Base-by-base conservation (phyloP, 2,329 filamentous ascomycete species). In the Penicillium glabrum region DNA sequence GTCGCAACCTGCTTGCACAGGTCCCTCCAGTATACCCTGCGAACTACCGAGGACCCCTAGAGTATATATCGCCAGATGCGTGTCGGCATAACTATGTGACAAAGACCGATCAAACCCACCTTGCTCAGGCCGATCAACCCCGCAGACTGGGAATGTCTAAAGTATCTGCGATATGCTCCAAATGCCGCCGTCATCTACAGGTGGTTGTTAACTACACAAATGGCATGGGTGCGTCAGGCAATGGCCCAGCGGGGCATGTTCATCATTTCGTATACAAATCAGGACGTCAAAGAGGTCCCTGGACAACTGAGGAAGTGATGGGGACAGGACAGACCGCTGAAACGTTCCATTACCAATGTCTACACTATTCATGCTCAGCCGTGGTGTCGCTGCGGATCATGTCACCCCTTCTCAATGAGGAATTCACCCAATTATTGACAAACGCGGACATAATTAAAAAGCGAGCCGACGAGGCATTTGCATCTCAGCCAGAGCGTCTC, bases 161-260 rank as follows among this genome's bases (percentile, higher is more conserved):
- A 62, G 77, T 88, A 27, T 82, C 86, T 16, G 80, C 85, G 3
- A 80, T 85, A 61, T 90, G 88, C 71, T 73, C 78, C 54, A 78
- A 77, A 57, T 90, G 88, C 68, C 82, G 84, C 51, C 79, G 80
- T 66, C 87, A 90, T 71, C 75, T 89, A 44, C 80, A 86, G 61
- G 68, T 90, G 23, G 74, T 75, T 11, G 78, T 87, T 33, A 79
- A 82, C 57, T 84, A 83, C 62, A 75, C 74, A 13, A 69, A 75
- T n/a, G 70, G 68, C 46, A 71, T 71, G 31, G 71, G 67, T 49
- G 67, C 69, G 43, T 73, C 79, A 6, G 84, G 81, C 33, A 46
- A 23, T 72, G 79, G 24, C 10, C 16, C 14, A 27, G 13, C 27
- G 1, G 80, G 78, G 60, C 83, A 84, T 29, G 70, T 89, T 5